Conservation (phyloP, 352 stramenopile genomes). For the Detonula confervacea region DNA sequence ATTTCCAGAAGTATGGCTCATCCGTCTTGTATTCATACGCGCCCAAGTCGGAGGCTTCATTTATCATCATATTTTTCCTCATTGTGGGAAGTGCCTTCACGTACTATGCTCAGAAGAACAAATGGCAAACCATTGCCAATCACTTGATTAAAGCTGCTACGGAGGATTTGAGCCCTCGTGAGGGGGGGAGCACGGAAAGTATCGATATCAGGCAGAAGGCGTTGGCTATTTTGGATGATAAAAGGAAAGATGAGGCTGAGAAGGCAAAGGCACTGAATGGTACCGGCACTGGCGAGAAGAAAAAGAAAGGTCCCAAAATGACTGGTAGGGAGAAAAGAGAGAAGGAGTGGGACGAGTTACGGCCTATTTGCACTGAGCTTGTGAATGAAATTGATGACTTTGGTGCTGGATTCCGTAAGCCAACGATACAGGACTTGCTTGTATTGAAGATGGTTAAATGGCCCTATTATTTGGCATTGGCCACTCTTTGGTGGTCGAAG, state of each 20-base stretch:
- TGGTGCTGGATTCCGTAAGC: constrained; percentile 82
- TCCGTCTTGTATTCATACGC: constrained; percentile 75
- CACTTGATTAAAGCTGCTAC: constrained; percentile 76
- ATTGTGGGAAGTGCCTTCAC: constrained; percentile 59
- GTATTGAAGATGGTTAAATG: constrained; percentile 70
- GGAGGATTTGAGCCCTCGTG: constrained; percentile 69
- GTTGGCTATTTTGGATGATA: constrained; percentile 64
- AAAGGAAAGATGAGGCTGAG: constrained; percentile 28
- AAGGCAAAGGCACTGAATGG: constrained; percentile 27
- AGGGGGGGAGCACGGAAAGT: constrained; percentile 76
- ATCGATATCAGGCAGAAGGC: constrained; percentile 75
- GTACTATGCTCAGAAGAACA: constrained; percentile 75
- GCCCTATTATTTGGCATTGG: constrained; percentile 62
- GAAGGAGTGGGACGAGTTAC: constrained; percentile 65
- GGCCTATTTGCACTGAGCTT: constrained; percentile 71
- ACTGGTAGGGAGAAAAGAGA: constrained; percentile 75
- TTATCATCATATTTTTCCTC: constrained; percentile 77
- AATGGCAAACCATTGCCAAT: constrained; percentile 77
- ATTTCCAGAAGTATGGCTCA: constrained; percentile 79
- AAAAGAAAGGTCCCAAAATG: constrained; percentile 62
- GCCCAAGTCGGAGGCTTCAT: constrained; percentile 73
- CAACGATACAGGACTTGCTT: constrained; percentile 78
- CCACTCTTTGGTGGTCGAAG: constrained; percentile 63
- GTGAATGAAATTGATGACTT: constrained; percentile 84
- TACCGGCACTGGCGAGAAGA: constrained; percentile 25